phyloP scores from a whole-genome alignment of 805 yeast species.

The Teunomyces barrocoloradensis region DNA sequence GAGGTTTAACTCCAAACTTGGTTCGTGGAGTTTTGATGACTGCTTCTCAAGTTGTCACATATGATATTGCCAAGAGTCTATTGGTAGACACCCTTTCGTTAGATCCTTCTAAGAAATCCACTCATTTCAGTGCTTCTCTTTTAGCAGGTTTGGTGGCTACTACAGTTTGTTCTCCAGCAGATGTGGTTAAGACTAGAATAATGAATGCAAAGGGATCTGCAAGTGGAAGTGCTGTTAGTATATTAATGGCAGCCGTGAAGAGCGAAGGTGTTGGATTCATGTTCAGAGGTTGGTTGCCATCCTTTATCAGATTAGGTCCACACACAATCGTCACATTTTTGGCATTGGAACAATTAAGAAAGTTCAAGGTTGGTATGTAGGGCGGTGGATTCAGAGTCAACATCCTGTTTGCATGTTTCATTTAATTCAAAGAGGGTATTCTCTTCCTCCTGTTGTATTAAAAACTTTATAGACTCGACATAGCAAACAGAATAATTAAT shows the following conservation, averaged over 20 bases:
- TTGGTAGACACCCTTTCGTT: conserved; percentile 49
- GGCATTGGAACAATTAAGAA: conserved; percentile 65
- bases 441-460: background rate
- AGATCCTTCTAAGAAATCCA: conserved; percentile 59
- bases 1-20: conserved; percentile 77
- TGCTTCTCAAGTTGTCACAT: conserved; percentile 85
- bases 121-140: conserved; percentile 77
- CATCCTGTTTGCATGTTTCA: background rate
- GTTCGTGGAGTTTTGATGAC: conserved; percentile 85
- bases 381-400: background rate
- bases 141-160: conserved; percentile 87
- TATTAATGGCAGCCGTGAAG: conserved; percentile 54
- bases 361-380: conserved; percentile 48
- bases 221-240: conserved; percentile 47
- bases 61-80: conserved; percentile 67
- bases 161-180: conserved; percentile 90
- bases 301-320: conserved; percentile 83
- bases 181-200: conserved; percentile 83
- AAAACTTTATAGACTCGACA: background rate
- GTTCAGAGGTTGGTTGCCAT: conserved; percentile 91
- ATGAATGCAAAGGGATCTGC: conserved; percentile 60
- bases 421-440: background rate
- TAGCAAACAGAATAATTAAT: background rate
- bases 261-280: conserved; percentile 74
- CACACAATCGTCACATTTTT: conserved; percentile 69